Base-by-base conservation (phyloP, 345 rosid species). In the Lumnitzera littorea region DNA sequence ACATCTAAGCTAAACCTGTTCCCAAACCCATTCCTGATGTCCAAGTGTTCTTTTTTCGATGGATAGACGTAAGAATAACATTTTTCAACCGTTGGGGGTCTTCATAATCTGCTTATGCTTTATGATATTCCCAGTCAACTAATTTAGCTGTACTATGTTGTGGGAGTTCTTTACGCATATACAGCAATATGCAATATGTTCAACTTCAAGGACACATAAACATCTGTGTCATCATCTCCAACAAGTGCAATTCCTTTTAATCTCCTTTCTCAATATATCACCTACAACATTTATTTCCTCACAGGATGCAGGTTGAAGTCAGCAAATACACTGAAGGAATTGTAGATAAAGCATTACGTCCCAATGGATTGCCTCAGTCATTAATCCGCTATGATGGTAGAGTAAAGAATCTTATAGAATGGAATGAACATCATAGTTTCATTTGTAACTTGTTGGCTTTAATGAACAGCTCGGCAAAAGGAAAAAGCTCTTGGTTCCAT, bases 291-390 rank as follows among this genome's bases (percentile, higher is more conserved):
- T 68, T 12, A 13, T 55, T 51, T 60, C 52, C 54, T 25, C 62
- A 70, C 84, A 92, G 98, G 65, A 94, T 94, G 99, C 99, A 94
- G 83, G 99, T 94, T 55, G 95, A 87, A 79, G 97, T 90, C 61
- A 94, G 95, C 86, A 94, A 94, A 67, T 82, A 82, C 75, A 94
- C 96, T 0, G 99, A 94, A 80, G 99, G 99, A 13, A 55, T 82
- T 43, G 76, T 75, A 41, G 86, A 94, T 51, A 86, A 80, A 65
- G 87, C 67, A 53, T 27, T 94, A 60, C 87, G 97, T 59, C 99
- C 99, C 24, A 94, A 94, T 61, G 97, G 99, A 65, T 74, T 86
- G 80, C 78, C 95, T 20, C 75, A 78, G 71, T 87, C 97, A 43
- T 65, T 90, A 48, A 94, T 94, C 62, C 94, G 91, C 64, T 94